phyloP scores from a whole-genome alignment of 2,329 filamentous ascomycete genomes.

The Colletotrichum camelliae region DNA sequence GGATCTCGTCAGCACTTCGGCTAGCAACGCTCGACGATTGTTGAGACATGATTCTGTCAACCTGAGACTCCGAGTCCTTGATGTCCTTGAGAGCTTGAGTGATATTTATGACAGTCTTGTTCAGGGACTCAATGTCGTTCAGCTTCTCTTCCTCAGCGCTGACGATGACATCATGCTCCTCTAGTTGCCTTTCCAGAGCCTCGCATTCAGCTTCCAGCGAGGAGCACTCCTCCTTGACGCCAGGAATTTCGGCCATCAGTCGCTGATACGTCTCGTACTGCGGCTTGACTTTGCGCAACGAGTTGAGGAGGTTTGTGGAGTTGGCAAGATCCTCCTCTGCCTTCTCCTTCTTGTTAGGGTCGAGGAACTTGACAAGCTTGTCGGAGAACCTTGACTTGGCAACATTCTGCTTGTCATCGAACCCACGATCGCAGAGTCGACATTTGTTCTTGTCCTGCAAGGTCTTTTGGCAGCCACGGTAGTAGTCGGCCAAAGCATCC shows the following conservation, averaged over 20 bases:
- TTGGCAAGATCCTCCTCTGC: conserved; percentile 66
- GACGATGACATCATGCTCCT: conserved; percentile 72
- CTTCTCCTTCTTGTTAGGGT: conserved; percentile 66
- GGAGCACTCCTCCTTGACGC: conserved; percentile 67
- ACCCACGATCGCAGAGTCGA: conserved; percentile 74
- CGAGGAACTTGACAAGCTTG: conserved; percentile 69
- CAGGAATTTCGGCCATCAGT: conserved; percentile 74
- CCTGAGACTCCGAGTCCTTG: conserved; percentile 71
- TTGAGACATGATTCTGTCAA: conserved; percentile 76
- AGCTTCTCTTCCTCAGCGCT: conserved; percentile 68
- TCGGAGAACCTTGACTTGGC: conserved; percentile 66
- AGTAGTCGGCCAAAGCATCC: conserved; percentile 74
- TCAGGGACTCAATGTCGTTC: conserved; percentile 76
- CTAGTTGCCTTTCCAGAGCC: conserved; percentile 63
- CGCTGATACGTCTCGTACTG: conserved; percentile 78
- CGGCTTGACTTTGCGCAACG: conserved; percentile 66
- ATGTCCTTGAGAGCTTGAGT: conserved; percentile 76
- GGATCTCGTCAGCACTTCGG: conserved; percentile 82
- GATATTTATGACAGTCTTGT: conserved; percentile 79
- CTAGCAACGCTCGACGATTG: conserved; percentile 72
- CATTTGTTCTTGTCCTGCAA: conserved; percentile 76
- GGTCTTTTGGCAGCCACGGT: conserved; percentile 68
- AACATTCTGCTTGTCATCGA: conserved; percentile 64
- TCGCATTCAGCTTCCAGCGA: conserved; percentile 67
- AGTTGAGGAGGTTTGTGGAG: conserved; percentile 55